Percentiles rank a stretch among this genome's conserved stretches.
phyloP scores from a whole-genome alignment of 495 filamentous ascomycete species.

The Oidiodendron maius region DNA sequence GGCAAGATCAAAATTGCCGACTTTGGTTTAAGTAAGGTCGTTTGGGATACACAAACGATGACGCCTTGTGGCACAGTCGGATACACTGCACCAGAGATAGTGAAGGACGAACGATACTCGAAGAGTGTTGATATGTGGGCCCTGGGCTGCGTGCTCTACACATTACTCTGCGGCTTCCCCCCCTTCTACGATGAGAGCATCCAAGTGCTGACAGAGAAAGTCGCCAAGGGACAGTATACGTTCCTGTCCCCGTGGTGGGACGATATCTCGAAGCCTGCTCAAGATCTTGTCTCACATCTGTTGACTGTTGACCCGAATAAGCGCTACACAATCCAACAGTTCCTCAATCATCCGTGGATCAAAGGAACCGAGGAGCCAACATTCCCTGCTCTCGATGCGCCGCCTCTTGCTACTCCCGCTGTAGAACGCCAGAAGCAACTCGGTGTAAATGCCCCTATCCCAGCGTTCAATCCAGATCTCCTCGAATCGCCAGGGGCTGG shows the following conservation, averaged over 20 bases:
- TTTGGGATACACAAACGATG: conserved; percentile 99
- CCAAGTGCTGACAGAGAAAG: conserved; percentile 94
- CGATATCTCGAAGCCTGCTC: conserved; percentile 91
- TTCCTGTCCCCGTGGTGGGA: conserved; percentile 99
- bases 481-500: conserved; percentile 47
- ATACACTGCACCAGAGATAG: conserved; percentile 98
- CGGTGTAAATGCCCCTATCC: conserved; percentile 27
- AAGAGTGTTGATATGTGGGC: conserved; percentile 99
- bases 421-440: conserved; percentile 43
- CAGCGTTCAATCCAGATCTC: conserved; percentile 49
- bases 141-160: conserved; percentile 93
- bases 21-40: conserved; percentile 94
- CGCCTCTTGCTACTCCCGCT: conserved; percentile 67
- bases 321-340: conserved; percentile 82
- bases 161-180: conserved; percentile 92
- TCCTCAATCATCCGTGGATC: conserved; percentile 91
- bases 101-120: conserved; percentile 97
- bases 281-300: conserved; percentile 90
- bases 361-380: conserved; percentile 69
- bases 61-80: conserved; percentile 97
- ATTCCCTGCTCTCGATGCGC: conserved; percentile 66
- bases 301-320: conserved; percentile 89
- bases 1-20: conserved; percentile 95
- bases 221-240: conserved; percentile 92
- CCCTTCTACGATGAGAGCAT: conserved; percentile 99